Conservation (phyloP, 371 early-diverging fungal species). For the Synchytrium microbalum region DNA sequence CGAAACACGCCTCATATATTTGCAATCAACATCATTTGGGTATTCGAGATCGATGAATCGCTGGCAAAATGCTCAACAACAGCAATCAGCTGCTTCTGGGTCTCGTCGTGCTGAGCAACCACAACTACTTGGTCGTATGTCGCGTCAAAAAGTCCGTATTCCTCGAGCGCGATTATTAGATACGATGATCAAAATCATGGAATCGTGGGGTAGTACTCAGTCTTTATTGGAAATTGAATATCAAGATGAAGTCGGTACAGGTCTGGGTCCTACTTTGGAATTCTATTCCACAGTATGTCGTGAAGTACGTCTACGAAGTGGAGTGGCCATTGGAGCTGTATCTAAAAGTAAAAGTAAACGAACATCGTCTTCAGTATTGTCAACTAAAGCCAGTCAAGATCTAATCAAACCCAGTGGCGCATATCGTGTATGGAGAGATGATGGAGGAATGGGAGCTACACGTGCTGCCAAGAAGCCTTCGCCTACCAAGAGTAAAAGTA, state of each 20-base stretch:
- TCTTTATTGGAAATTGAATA: constrained; percentile 80
- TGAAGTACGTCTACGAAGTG: constrained; percentile 52
- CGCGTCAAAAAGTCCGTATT: constrained; percentile 79
- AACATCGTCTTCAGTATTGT: background rate
- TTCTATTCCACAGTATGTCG: constrained; percentile 77
- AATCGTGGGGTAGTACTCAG: constrained; percentile 47
- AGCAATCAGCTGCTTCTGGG: constrained; percentile 1
- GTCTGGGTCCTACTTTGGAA: constrained; percentile 89
- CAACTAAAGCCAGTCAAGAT: background rate
- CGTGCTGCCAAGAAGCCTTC: background rate
- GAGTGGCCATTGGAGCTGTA: constrained; percentile 30
- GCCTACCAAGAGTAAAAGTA: background rate
- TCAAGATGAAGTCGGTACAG: constrained; percentile 88
- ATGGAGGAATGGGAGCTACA: constrained; percentile 5
- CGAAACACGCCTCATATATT: constrained; percentile 65
- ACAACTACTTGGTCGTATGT: constrained; percentile 57
- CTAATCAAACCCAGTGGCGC: constrained; percentile 8
- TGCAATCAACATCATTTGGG: constrained; percentile 80
- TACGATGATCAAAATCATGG: constrained; percentile 70
- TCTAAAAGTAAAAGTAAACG: background rate
- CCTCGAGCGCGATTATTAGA: constrained; percentile 66
- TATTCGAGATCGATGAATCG: constrained; percentile 61
- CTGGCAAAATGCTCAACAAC: constrained; percentile 28
- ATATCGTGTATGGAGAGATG: constrained; percentile 26
- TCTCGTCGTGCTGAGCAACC: constrained; percentile 16